Evolutionary conservation across 768 basidiomycete species (phyloP).

Genomic region (Guyanaporus albipodus): DNA sequence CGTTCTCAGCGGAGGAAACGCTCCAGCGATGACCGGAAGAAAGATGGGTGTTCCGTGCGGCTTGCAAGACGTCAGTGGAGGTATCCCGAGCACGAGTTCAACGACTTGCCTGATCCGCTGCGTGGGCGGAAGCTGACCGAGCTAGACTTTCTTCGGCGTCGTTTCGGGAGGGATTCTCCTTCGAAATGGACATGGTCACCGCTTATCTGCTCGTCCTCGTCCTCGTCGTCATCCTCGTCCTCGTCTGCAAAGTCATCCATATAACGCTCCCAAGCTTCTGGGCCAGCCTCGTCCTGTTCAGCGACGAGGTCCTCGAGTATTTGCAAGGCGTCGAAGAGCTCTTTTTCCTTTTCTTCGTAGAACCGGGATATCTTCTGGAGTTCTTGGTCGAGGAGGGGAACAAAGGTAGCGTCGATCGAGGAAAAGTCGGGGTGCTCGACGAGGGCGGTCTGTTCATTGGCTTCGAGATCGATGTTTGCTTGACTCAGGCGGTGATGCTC

Average conservation of each 20-base stretch:
- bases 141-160: conserved; percentile 36
- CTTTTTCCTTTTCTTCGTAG: conserved; percentile 73
- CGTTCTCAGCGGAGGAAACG: conserved; percentile 44
- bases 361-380: conserved; percentile 76
- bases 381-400: conserved; percentile 76
- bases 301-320: conserved; percentile 55
- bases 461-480: conserved; percentile 54
- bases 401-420: conserved; percentile 57
- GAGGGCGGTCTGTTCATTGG: conserved; percentile 57
- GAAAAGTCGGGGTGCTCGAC: conserved; percentile 38
- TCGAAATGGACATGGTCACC: conserved; percentile 28
- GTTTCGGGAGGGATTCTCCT: conserved; percentile 24
- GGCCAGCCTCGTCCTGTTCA: conserved; percentile 57
- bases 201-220: conserved; percentile 32
- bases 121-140: conserved; percentile 24
- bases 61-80: conserved; percentile 9
- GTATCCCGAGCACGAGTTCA: neutral
- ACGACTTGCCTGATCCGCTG: conserved; percentile 19
- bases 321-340: conserved; percentile 57
- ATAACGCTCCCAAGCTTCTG: conserved; percentile 48
- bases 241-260: conserved; percentile 46
- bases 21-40: conserved; percentile 32
- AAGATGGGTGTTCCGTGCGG: conserved; percentile 5
- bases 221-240: conserved; percentile 60
- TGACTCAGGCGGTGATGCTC: conserved; percentile 50